Evolutionary conservation across 1,284 basidiomycete genomes (phyloP).

Genomic region (Ustilago sp.): DNA sequence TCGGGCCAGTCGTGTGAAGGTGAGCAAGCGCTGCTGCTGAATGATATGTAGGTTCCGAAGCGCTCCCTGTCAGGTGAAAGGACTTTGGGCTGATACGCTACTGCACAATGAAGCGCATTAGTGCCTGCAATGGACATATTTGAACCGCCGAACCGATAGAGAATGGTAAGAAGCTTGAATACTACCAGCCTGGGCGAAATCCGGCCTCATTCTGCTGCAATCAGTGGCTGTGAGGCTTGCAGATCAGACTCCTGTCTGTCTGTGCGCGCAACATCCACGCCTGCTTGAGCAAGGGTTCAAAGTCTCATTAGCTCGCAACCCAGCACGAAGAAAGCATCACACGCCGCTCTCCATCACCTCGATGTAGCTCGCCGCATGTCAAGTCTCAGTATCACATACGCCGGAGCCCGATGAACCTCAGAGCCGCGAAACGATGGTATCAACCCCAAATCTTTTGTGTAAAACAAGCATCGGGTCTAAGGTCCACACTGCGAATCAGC

Average conservation of each 20-base stretch:
- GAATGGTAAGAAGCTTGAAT: too few species aligned
- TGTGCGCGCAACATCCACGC: neutral
- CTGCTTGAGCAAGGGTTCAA: neutral
- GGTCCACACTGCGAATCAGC: neutral
- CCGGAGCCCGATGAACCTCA: slow-evolving; percentile 1
- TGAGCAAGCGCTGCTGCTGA: neutral
- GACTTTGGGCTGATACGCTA: neutral
- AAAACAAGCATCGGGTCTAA: neutral
- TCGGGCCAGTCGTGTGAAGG: neutral
- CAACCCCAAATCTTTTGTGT: neutral
- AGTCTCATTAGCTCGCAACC: neutral
- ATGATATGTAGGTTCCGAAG: neutral
- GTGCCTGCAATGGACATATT: neutral
- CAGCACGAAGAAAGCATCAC: neutral
- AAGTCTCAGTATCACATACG: neutral
- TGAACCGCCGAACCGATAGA: too few species aligned
- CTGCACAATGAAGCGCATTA: neutral
- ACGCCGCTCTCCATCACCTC: too few species aligned
- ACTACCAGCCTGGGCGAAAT: too few species aligned
- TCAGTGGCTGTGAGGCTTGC: too few species aligned
- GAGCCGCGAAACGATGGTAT: neutral
- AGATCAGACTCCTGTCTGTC: too few species aligned
- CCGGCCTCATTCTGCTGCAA: too few species aligned
- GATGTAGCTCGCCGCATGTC: neutral
- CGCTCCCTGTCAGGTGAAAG: neutral